These are phyloP conservation scores for Aureobasidium musti DNA, from an alignment of 2,329 filamentous ascomycete species.

Conservation along the genomic window DNA sequence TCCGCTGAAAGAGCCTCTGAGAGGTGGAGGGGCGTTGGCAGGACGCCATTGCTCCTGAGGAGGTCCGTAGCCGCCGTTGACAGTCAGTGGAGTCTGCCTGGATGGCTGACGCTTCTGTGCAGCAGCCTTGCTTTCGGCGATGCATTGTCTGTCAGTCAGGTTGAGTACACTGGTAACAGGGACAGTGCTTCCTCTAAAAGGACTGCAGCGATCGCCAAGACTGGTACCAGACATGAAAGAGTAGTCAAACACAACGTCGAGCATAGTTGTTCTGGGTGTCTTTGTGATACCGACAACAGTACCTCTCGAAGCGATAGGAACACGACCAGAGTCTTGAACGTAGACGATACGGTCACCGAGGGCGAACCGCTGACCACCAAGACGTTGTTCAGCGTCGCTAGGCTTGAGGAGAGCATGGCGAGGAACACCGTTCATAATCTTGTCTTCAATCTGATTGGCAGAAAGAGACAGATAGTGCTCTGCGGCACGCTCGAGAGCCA, in stretches of 20 bases:
- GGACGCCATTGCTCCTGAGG: conserved; percentile 61
- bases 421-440: conserved; percentile 77
- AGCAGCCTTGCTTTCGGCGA: conserved; percentile 56
- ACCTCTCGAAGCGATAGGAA: conserved; percentile 86
- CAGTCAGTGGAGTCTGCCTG: conserved; percentile 30
- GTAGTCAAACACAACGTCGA: conserved; percentile 91
- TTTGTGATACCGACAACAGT: conserved; percentile 95
- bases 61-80: conserved; percentile 54
- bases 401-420: conserved; percentile 87
- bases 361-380: conserved; percentile 78
- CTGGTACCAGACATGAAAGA: conserved; percentile 98
- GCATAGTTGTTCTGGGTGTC: conserved; percentile 75
- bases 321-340: conserved; percentile 87
- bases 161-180: conserved; percentile 87
- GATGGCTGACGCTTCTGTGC: conserved; percentile 30
- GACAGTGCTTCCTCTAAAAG: conserved; percentile 93
- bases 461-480: conserved; percentile 61
- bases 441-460: conserved; percentile 57
- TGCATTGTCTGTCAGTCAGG: conserved; percentile 76
- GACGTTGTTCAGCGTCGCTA: conserved; percentile 89
- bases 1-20: conserved; percentile 60
- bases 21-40: conserved; percentile 58
- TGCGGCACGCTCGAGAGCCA: conserved; percentile 73
- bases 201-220: conserved; percentile 82
- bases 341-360: conserved; percentile 93